Base-by-base conservation (phyloP, 108 stramenopile species). In the Cylindrotheca closterium region DNA sequence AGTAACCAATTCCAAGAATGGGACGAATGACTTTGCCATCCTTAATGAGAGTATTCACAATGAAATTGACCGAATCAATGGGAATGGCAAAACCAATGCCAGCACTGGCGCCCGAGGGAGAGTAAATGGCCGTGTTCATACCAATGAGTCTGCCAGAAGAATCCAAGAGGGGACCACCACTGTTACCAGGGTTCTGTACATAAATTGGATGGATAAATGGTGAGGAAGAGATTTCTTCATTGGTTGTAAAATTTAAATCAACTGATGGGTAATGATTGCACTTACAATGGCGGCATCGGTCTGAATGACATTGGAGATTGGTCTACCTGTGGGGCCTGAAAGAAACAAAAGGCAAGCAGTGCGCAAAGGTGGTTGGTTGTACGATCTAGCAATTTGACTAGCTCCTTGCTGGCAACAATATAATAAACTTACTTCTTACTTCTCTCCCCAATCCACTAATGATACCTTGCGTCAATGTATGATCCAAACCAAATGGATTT, bases 31-130 rank as follows among this genome's bases (percentile, higher is more conserved):
- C 91, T 34, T 80, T 82, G 17, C 97, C 97, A 58, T 92, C 83
- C 21, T 78, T 48, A 54, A 98, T 94, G 18, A 98, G 66, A 28
- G 83, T 83, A 3, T 74, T 75, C 7, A 92, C 94, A 59, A 73
- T 73, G 25, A 62, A 81, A 55, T 84, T 82, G 26, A 98, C 86
- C 17, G 94, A 83, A 74, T 98, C 97, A 15, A 88, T 67, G 22
- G 97, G 97, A 27, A 98, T 93, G 28, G 97, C 97, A 77, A 98
- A 98, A 17, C 97, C 97, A 47, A 98, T 90, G 0, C 97, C 97
- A 2, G 95, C 86, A 42, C 75, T 77, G 17, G 87, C 93, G 3
- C 97, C 97, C 3, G 81, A 78, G 4, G 94, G 84, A 0, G 85
- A 85, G 33, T 91, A 92, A 30, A 98, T 98, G 28, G 96, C 95